Base-by-base conservation (phyloP, 768 basidiomycete genomes). In the Solioccasus polychromus region DNA sequence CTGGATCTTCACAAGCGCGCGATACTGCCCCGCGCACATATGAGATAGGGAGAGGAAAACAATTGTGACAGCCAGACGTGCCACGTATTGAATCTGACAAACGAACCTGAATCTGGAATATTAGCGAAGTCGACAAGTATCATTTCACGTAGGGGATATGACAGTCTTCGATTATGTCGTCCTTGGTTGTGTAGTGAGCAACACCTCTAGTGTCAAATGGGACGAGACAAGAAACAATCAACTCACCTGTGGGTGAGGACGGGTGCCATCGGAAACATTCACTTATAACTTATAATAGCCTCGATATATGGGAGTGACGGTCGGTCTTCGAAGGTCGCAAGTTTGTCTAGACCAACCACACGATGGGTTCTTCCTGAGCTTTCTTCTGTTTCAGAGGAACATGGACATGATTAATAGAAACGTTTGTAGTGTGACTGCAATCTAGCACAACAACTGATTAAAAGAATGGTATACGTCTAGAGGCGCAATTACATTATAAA, bases 231-330 rank as follows among this genome's bases (percentile, higher is more conserved):
- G 28, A n/a, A 29, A 1, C 5, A 3, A 3, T 29, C 18, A 29
- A 29, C 8, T 18, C 18, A 39, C 44, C 45, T 25, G 38, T 31
- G 11, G 38, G 45, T 17, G 45, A 39, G 9, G 38, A 20, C 18
- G 45, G 45, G n/a, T 39, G 38, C 45, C 45, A 45, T 19, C 45
- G 37, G 24, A 45, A 28, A 4, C 37, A 39, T 45, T 45, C 45
- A 8, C 38, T 39, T 30, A 45, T 32, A n/a, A 56, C n/a, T n/a
- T n/a, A n/a, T n/a, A n/a, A n/a, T 17, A n/a, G 56, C 54, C 22
- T 50, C 51, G 17, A 50, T 28, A 37, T 58, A 58, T 6, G 56
- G 56, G 4, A 58, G 43, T 6, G 54, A 56, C 17, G 45, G 24
- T 6, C 51, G 48, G 18, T 58, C 56, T n/a, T 45, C 42, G 30